Evolutionary conservation across 345 rosid genomes (phyloP).

Genomic region (Firmiana major): DNA sequence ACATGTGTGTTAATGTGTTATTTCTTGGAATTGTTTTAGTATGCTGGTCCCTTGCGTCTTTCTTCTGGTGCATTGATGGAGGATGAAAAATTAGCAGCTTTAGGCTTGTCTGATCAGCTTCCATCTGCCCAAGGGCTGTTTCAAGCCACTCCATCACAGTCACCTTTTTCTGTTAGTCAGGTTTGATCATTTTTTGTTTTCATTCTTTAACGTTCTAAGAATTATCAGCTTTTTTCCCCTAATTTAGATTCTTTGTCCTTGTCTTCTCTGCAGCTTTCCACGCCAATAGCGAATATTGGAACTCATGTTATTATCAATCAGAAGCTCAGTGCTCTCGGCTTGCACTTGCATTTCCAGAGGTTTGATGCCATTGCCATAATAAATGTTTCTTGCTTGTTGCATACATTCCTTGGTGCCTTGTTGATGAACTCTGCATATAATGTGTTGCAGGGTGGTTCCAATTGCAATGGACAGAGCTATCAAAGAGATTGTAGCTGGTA

Average conservation of each 20-base stretch:
- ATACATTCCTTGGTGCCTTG: not conserved
- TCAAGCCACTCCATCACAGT: slow-evolving; percentile 66
- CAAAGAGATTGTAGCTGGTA: slow-evolving; percentile 81
- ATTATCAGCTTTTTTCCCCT: not conserved
- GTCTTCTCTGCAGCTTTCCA: slow-evolving; percentile 51
- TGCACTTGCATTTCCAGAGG: slow-evolving; percentile 93
- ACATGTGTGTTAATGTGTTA: not conserved
- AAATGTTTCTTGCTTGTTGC: slow-evolving; percentile 7
- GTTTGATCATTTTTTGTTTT: slow-evolving; percentile 22
- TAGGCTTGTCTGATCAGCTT: slow-evolving; percentile 79
- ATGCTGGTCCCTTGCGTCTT: slow-evolving; percentile 58
- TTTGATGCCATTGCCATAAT: slow-evolving; percentile 27
- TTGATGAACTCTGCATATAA: not conserved
- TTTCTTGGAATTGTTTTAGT: slow-evolving; percentile 41
- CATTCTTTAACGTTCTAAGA: not conserved
- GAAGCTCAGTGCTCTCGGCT: slow-evolving; percentile 61
- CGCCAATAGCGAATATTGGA: slow-evolving; percentile 72
- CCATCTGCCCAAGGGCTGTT: slow-evolving; percentile 79
- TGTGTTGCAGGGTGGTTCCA: slow-evolving; percentile 70
- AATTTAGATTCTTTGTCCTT: slow-evolving; percentile 10
- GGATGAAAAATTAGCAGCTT: slow-evolving; percentile 74
- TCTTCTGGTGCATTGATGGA: slow-evolving; percentile 64
- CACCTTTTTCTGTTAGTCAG: slow-evolving; percentile 66
- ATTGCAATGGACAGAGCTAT: slow-evolving; percentile 94
- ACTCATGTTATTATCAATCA: slow-evolving; percentile 80